Percentiles rank a stretch among this genome's conserved stretches.
Evolutionary conservation across 2,329 filamentous ascomycete species (phyloP).

Genomic region (Ophiostoma angusticollis): DNA sequence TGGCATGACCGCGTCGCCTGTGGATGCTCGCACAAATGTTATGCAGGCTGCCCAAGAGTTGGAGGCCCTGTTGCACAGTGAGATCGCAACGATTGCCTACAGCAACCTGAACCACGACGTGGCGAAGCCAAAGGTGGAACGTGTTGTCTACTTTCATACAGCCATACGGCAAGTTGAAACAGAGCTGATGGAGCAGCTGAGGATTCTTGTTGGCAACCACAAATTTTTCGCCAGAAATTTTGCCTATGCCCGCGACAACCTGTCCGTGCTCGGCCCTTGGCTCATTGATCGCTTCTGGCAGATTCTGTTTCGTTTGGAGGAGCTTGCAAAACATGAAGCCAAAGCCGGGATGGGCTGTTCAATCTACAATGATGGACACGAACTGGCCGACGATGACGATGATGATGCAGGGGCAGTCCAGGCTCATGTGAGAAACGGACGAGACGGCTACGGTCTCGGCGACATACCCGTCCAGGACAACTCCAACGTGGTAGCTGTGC

Average conservation of each 20-base stretch:
- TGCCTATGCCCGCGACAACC: constrained; percentile 43
- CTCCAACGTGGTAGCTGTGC: constrained; percentile 35
- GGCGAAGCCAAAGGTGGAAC: constrained; percentile 44
- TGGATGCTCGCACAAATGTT: constrained; percentile 70
- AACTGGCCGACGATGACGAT: constrained; percentile 34
- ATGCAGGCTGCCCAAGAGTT: constrained; percentile 57
- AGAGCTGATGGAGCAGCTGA: constrained; percentile 46
- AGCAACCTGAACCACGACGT: constrained; percentile 44
- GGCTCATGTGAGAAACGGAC: not conserved
- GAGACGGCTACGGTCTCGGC: not conserved
- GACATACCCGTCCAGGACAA: constrained; percentile 3
- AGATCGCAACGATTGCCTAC: constrained; percentile 61
- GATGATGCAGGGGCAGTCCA: too few species aligned
- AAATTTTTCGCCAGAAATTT: constrained; percentile 44
- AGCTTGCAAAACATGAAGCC: constrained; percentile 47
- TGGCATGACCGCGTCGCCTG: constrained; percentile 93
- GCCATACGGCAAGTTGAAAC: constrained; percentile 47
- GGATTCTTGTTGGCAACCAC: constrained; percentile 28
- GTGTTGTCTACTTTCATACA: constrained; percentile 39
- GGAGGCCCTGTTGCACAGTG: constrained; percentile 64
- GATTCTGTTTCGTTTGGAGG: constrained; percentile 51
- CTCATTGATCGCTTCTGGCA: constrained; percentile 73
- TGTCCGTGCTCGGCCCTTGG: constrained; percentile 65
- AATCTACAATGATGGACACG: constrained; percentile 11
- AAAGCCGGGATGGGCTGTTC: constrained; percentile 26